Evolutionary conservation across 1,139 yeast genomes (phyloP).

Genomic region (Wickerhamomyces sp.): DNA sequence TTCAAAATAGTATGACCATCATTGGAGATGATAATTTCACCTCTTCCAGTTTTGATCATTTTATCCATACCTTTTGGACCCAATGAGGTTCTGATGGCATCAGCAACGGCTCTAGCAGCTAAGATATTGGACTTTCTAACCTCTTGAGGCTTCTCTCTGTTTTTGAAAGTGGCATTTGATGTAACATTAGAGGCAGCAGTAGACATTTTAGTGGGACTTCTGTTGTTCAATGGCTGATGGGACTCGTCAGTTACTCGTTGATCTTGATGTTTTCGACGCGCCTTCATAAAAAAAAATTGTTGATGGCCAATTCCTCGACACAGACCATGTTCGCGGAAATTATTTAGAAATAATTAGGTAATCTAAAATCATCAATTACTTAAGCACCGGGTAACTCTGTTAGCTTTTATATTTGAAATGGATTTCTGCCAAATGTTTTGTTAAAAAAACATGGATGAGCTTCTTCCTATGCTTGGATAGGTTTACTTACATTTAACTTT

Average conservation of each 20-base stretch:
- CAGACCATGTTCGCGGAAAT: background rate
- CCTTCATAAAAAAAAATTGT: background rate
- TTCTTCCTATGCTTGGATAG: too few relatives aligned
- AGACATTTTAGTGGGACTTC: slow-evolving; percentile 16
- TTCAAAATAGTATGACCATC: slow-evolving; percentile 96
- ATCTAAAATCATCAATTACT: background rate
- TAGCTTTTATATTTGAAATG: background rate
- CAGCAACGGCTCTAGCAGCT: slow-evolving; percentile 97
- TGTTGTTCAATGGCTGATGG: background rate
- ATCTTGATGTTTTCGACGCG: slow-evolving; percentile 2
- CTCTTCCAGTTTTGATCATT: slow-evolving; percentile 91
- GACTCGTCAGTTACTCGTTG: background rate
- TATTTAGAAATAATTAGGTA: background rate
- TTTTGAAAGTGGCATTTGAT: slow-evolving; percentile 85
- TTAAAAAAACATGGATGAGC: background rate
- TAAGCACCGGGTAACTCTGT: background rate
- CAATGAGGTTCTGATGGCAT: slow-evolving; percentile 93
- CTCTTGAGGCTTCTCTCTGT: slow-evolving; percentile 96
- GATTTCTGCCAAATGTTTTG: too few relatives aligned
- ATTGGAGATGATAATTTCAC: slow-evolving; percentile 91
- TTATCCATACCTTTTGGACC: slow-evolving; percentile 99
- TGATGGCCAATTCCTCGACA: background rate
- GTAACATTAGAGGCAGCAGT: slow-evolving; percentile 34
- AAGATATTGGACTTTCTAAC: slow-evolving; percentile 89
- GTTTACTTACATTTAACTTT: too few relatives aligned